phyloP scores from a whole-genome alignment of 1,284 basidiomycete genomes.

The Caloboletus firmus region DNA sequence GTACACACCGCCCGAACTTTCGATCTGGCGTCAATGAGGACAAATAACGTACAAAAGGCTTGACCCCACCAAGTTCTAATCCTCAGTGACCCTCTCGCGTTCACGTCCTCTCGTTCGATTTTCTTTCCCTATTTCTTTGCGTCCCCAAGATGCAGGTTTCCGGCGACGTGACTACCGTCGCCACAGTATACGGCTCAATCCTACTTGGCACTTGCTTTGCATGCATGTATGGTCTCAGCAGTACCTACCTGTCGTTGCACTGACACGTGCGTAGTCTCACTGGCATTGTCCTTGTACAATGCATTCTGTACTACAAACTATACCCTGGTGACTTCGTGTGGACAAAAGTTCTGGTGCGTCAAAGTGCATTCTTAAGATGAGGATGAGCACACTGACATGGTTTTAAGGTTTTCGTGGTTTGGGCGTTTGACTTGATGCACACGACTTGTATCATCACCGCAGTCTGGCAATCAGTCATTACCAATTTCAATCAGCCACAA shows the following conservation, averaged over 20 bases:
- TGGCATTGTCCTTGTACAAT: slow-evolving; percentile 48
- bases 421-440: slow-evolving; percentile 32
- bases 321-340: slow-evolving; percentile 39
- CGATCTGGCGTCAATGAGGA: slow-evolving; percentile 32
- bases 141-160: slow-evolving; percentile 23
- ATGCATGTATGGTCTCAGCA: slow-evolving; percentile 21
- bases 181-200: slow-evolving; percentile 33
- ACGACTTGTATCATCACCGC: slow-evolving; percentile 32
- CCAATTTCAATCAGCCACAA: slow-evolving; percentile 26
- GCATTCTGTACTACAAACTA: slow-evolving; percentile 44
- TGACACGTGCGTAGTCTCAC: slow-evolving; percentile 40
- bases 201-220: slow-evolving; percentile 33
- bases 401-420: slow-evolving; percentile 32
- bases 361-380: neutral
- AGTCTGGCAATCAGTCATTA: slow-evolving; percentile 32
- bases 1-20: slow-evolving; percentile 12
- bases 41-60: slow-evolving; percentile 37
- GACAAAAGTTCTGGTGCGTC: slow-evolving; percentile 41
- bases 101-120: slow-evolving; percentile 32
- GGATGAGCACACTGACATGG: slow-evolving; percentile 10
- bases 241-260: neutral
- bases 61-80: neutral
- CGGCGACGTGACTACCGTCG: slow-evolving; percentile 35
- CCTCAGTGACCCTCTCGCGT: slow-evolving; percentile 27
- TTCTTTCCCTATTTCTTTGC: neutral